Evolutionary conservation across 2,329 filamentous ascomycete species (phyloP), one percentile per base, ranked within the genome.

Genomic region (Penicillium sp.): DNA sequence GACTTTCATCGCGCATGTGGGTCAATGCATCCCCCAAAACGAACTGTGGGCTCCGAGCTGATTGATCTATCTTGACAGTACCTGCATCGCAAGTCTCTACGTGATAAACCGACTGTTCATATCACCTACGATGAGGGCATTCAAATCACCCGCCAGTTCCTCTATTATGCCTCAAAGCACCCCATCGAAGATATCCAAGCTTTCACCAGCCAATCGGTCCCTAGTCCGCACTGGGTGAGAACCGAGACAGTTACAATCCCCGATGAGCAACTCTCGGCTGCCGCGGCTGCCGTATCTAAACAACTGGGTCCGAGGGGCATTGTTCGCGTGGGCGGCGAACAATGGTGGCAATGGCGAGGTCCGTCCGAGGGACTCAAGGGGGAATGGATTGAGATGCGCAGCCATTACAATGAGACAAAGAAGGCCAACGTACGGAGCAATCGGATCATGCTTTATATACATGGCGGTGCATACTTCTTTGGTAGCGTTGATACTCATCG

Each of bases 341-440:
- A 87, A 56, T 92, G 94, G 94, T 92, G 93, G 93, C 85, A 91
- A 75, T 96, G 92, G 92, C 83, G 90, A 48, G 74, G 73, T 8
- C 83, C 85, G 50, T 83, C 84, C 4, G 81, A 85, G 23, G 80
- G 86, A 1, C 77, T 97, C 24, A 86, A 86, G 66, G 92, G 89
- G 0, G 93, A 99, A 71, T 97, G 92, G 93, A 91, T 99, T 62
- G 94, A 97, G 80, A 97, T 97, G 92, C 87, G 85, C 62, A 82
- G 86, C 48, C 89, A 97, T 71, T 88, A 90, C 67, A 80, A 88
- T 56, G 86, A 89, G 68, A 85, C 91, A 53, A 87, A 87, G 70
- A 84, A 83, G 67, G 76, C 77, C 14, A 83, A 85, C 45, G 80
- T 52, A 9, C 64, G 82, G 19, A 83, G 84, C 16, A 87, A 86